Evolutionary conservation across 306 rosid species (phyloP).

Genomic region (Cajanus cajan): DNA sequence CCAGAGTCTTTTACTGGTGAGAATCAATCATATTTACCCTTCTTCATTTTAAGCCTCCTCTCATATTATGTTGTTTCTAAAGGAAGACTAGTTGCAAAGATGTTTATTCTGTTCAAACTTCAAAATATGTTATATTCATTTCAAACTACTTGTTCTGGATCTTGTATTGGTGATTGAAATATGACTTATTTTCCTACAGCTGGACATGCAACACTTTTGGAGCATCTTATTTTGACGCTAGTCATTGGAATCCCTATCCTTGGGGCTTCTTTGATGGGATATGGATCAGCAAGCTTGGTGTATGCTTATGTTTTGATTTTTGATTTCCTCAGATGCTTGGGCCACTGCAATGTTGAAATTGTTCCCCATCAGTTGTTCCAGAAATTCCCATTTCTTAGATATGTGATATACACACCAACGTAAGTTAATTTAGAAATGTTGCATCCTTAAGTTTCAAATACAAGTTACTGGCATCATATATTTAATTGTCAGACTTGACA

Average conservation of each 20-base stretch:
- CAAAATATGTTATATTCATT: neutral
- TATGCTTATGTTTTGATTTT: slow-evolving; percentile 56
- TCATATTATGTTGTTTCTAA: neutral
- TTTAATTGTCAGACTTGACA: neutral
- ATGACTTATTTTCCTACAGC: slow-evolving; percentile 46
- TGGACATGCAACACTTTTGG: slow-evolving; percentile 72
- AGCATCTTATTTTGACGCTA: slow-evolving; percentile 54
- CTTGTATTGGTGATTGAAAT: neutral
- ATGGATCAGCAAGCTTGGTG: slow-evolving; percentile 61
- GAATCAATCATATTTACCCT: neutral
- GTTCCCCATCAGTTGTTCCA: slow-evolving; percentile 60
- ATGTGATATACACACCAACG: slow-evolving; percentile 84
- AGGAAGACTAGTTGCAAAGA: neutral
- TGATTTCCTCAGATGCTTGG: slow-evolving; percentile 80
- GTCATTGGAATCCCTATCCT: slow-evolving; percentile 68
- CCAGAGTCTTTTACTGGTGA: slow-evolving; percentile 70
- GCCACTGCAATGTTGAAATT: slow-evolving; percentile 77
- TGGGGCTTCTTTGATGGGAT: slow-evolving; percentile 60
- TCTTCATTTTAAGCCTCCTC: neutral
- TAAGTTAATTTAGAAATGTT: slow-evolving; percentile 39
- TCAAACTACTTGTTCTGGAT: neutral
- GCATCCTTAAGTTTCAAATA: neutral
- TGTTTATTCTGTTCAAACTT: neutral
- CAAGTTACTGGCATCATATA: neutral
- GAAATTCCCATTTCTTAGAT: slow-evolving; percentile 57